phyloP scores from a whole-genome alignment of 495 filamentous ascomycete genomes.

The Neurospora intermedia region DNA sequence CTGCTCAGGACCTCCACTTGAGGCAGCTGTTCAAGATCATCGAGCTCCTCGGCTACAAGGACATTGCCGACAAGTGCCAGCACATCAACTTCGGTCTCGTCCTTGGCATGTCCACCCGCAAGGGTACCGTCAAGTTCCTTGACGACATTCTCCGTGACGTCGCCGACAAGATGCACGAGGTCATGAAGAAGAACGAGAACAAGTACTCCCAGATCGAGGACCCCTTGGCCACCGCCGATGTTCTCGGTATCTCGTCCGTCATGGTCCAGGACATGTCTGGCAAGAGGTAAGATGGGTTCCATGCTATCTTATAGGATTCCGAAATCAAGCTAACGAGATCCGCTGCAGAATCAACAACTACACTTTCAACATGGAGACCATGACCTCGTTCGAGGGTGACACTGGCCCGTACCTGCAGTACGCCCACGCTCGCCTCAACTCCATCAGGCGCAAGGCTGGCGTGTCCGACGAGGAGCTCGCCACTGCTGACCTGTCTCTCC shows the following conservation, averaged over 20 bases:
- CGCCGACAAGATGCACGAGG: conserved; percentile 53
- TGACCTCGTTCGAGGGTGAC: conserved; percentile 63
- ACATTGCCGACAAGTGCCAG: conserved; percentile 44
- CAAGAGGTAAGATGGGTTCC: conserved; percentile 37
- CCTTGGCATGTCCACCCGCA: conserved; percentile 52
- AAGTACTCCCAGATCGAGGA: conserved; percentile 52
- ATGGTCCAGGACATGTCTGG: conserved; percentile 59
- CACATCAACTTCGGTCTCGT: conserved; percentile 57
- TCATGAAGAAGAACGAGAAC: conserved; percentile 49
- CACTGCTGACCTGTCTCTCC: conserved; percentile 45
- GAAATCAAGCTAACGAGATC: not conserved
- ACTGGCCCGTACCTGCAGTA: conserved; percentile 64
- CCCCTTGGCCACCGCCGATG: conserved; percentile 44
- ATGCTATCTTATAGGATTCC: not conserved
- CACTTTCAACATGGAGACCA: conserved; percentile 50
- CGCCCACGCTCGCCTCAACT: conserved; percentile 53
- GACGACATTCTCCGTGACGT: conserved; percentile 54
- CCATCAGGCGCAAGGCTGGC: conserved; percentile 44
- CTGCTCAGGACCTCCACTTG: conserved; percentile 50
- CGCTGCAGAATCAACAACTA: conserved; percentile 48
- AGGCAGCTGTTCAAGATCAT: conserved; percentile 57
- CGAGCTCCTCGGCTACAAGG: conserved; percentile 46
- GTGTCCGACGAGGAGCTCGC: conserved; percentile 43
- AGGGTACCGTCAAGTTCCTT: conserved; percentile 43
- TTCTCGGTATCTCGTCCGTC: conserved; percentile 49